These are phyloP conservation scores for Sarocladiaceae sp. DNA, from an alignment of 2,329 filamentous ascomycete genomes.

Conservation along the genomic window DNA sequence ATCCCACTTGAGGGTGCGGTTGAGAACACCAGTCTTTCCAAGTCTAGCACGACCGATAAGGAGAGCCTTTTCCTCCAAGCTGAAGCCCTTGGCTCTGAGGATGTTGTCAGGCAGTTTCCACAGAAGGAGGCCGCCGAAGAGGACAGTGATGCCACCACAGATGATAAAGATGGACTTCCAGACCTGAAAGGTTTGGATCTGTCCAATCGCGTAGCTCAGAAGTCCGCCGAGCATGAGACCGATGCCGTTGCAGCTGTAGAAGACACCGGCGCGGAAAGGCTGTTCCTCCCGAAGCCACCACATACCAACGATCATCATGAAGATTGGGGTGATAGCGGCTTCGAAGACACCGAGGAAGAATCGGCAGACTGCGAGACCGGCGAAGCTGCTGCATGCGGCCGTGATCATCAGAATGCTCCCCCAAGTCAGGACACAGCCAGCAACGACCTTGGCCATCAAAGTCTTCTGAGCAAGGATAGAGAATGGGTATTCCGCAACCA, in stretches of 20 bases:
- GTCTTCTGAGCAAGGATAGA: conserved; percentile 29
- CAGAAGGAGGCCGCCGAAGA: conserved; percentile 41
- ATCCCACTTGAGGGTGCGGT: conserved; percentile 39
- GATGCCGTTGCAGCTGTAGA: conserved; percentile 39
- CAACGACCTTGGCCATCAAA: conserved; percentile 29
- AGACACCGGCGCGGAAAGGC: conserved; percentile 39
- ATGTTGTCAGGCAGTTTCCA: conserved; percentile 43
- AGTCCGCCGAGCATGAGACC: conserved; percentile 40
- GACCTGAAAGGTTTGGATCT: conserved; percentile 36
- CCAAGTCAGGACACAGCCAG: conserved; percentile 27
- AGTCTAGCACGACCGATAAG: conserved; percentile 59
- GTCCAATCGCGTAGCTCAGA: conserved; percentile 48
- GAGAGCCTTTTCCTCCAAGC: conserved; percentile 25
- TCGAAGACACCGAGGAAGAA: conserved; percentile 44
- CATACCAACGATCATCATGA: conserved; percentile 46
- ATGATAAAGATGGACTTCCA: conserved; percentile 52
- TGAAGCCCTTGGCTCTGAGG: conserved; percentile 25
- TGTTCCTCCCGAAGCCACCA: conserved; percentile 44
- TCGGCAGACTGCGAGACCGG: conserved; percentile 36
- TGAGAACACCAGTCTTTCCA: conserved; percentile 42
- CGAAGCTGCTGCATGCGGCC: conserved; percentile 35
- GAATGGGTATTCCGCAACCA: conserved; percentile 37
- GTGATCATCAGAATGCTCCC: conserved; percentile 37
- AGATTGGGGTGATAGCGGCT: conserved; percentile 42
- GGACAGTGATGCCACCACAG: conserved; percentile 41